Evolutionary conservation across 1,284 basidiomycete species (phyloP).

Genomic region (Ceratobasidium sp.): DNA sequence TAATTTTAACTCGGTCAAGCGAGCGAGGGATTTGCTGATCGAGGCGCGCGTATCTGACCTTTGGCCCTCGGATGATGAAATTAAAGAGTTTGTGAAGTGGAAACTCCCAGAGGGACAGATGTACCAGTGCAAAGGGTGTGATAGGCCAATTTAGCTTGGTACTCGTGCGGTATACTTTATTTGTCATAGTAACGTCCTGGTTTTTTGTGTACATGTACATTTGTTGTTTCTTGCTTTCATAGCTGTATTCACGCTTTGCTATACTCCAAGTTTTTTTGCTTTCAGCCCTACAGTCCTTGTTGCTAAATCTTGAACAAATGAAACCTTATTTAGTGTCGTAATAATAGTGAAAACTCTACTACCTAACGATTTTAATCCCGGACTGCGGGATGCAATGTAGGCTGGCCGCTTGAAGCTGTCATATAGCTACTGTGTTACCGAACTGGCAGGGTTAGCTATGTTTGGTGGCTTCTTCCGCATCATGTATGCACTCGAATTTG

Average conservation of each 20-base stretch:
- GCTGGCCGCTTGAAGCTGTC: background rate
- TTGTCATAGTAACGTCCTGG: background rate
- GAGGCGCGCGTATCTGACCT: slow-evolving; percentile 19
- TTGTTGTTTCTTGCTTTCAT: background rate
- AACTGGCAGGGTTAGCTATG: too few species aligned
- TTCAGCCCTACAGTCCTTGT: background rate
- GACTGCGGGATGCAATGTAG: background rate
- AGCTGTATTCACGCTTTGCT: background rate
- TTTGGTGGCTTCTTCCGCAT: background rate
- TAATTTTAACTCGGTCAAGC: slow-evolving; percentile 14
- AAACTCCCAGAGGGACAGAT: background rate
- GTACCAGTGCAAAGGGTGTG: slow-evolving; percentile 13
- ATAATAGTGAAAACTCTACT: background rate
- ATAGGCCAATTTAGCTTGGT: background rate
- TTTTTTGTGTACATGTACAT: background rate
- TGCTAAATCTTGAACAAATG: background rate
- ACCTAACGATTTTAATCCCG: background rate
- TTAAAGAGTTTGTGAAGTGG: slow-evolving; percentile 33
- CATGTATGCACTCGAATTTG: background rate
- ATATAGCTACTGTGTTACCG: background rate
- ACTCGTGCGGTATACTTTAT: background rate
- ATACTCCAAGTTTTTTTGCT: background rate
- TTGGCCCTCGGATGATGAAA: slow-evolving; percentile 41
- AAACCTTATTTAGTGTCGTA: background rate
- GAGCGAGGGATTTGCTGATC: slow-evolving; percentile 10